Base-by-base conservation (phyloP, 805 yeast species). In the Brettanomyces bruxellensis region DNA sequence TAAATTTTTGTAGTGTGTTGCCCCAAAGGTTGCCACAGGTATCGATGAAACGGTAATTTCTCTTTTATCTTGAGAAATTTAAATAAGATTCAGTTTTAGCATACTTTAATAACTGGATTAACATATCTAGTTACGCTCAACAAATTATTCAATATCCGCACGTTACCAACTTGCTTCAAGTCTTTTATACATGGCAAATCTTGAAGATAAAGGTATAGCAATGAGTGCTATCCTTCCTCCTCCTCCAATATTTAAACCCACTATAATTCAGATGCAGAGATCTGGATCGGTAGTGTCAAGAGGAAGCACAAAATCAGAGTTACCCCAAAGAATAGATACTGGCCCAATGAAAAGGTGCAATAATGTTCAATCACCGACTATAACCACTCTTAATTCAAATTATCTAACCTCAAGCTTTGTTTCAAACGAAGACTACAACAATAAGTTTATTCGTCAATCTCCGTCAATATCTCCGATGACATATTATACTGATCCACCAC, bases 201-300 rank as follows among this genome's bases (percentile, higher is more conserved):
- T 28, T 28, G 32, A 28, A 28, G 32, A 28, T 28, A 28, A 28
- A 28, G 11, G 32, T 3, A 13, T 51, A 22, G 36, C 22, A 13
- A 37, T 49, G 44, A 45, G 45, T 8, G 43, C 56, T 8, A 49
- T 59, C 30, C 48, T 72, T 3, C 78, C 78, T 6, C 67, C 72
- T 5, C 76, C 76, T 1, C 78, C 78, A 3, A 65, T 69, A 22
- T 66, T 72, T 49, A 70, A 69, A 52, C 71, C 76, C 5, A 70
- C 73, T 4, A 69, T 72, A 50, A 67, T 72, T 18, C 75, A 69
- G 50, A 69, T 70, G 70, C 64, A 62, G 61, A 65, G 50, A 53
- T 36, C 47, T 12, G 25, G 38, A 34, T 40, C 47, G 22, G 37
- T 30, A 14, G 35, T 47, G 30, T 43, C 45, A 45, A 40, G 42